A percentile compares a stretch with the other conserved stretches of the same genome.
Conservation (phyloP, 805 yeast genomes). For the Lipomyces spencermartinsiae region DNA sequence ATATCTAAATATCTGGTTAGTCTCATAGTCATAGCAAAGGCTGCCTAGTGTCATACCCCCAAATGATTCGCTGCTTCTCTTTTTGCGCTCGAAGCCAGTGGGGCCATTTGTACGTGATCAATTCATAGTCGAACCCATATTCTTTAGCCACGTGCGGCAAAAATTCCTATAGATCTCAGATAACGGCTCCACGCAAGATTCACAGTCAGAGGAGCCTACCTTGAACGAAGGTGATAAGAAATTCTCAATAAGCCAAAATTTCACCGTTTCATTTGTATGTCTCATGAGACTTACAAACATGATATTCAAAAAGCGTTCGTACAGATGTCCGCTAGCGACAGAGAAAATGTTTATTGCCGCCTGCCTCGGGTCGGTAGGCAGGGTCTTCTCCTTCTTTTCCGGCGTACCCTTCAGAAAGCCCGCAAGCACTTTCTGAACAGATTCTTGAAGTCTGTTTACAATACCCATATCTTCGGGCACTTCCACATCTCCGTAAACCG, state of each 20-base stretch:
- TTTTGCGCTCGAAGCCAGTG: slow-evolving; percentile 80
- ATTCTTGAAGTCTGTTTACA: slow-evolving; percentile 30
- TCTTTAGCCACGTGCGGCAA: slow-evolving; percentile 64
- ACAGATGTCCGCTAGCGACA: slow-evolving; percentile 80
- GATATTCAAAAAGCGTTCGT: slow-evolving; percentile 75
- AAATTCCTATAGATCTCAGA: slow-evolving; percentile 44
- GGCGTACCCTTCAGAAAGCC: slow-evolving; percentile 15
- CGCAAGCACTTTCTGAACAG: slow-evolving; percentile 22
- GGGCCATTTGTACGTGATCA: slow-evolving; percentile 93
- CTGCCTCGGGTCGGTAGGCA: slow-evolving; percentile 40
- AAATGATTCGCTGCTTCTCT: slow-evolving; percentile 76
- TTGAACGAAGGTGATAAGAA: slow-evolving; percentile 76
- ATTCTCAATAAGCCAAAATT: slow-evolving; percentile 87
- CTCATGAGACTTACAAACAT: slow-evolving; percentile 80
- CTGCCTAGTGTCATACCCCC: slow-evolving; percentile 57
- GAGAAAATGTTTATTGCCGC: slow-evolving; percentile 81
- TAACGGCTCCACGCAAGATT: neutral
- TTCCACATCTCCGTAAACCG: slow-evolving; percentile 37
- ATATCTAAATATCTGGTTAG: slow-evolving; percentile 46
- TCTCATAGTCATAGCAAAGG: too few species aligned
- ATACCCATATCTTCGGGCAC: slow-evolving; percentile 9
- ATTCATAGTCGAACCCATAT: slow-evolving; percentile 71
- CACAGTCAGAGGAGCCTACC: neutral
- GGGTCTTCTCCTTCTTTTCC: slow-evolving; percentile 10
- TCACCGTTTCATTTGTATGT: slow-evolving; percentile 68